Conservation (phyloP, 805 yeast genomes). For the Wickerhamomyces strasburgensis region DNA sequence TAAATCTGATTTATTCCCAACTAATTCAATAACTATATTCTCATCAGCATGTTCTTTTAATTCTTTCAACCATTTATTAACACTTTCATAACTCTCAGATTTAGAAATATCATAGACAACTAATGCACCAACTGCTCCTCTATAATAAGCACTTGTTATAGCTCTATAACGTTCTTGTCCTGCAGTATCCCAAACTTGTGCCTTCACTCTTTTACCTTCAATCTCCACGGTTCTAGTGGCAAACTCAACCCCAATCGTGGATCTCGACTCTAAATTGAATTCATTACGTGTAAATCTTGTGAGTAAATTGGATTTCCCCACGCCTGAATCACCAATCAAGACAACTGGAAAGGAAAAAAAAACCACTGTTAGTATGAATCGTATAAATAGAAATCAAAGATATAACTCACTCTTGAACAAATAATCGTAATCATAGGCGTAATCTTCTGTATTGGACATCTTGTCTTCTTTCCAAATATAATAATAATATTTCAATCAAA, state of each 20-base stretch:
- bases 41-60: constrained; percentile 90
- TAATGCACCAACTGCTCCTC: constrained; percentile 98
- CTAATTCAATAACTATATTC: constrained; percentile 89
- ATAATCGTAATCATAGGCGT: constrained; percentile 80
- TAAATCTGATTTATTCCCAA: constrained; percentile 88
- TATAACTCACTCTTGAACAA: constrained; percentile 62
- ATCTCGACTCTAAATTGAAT: constrained; percentile 88
- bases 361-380: constrained; percentile 4
- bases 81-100: constrained; percentile 79
- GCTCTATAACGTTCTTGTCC: constrained; percentile 99
- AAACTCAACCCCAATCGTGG: constrained; percentile 97
- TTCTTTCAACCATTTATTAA: constrained; percentile 86
- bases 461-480: not conserved
- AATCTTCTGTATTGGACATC: constrained; percentile 48
- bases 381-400: not conserved
- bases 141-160: constrained; percentile 92
- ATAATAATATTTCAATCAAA: not conserved
- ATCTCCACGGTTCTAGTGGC: constrained; percentile 92
- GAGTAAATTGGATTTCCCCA: constrained; percentile 90
- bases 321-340: constrained; percentile 94
- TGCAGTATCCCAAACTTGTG: constrained; percentile 98
- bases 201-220: constrained; percentile 78
- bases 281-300: constrained; percentile 95
- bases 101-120: constrained; percentile 94
- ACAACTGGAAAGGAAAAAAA: constrained; percentile 72